Base-by-base conservation (phyloP, 2,329 filamentous ascomycete species). In the Penicillium sp. region DNA sequence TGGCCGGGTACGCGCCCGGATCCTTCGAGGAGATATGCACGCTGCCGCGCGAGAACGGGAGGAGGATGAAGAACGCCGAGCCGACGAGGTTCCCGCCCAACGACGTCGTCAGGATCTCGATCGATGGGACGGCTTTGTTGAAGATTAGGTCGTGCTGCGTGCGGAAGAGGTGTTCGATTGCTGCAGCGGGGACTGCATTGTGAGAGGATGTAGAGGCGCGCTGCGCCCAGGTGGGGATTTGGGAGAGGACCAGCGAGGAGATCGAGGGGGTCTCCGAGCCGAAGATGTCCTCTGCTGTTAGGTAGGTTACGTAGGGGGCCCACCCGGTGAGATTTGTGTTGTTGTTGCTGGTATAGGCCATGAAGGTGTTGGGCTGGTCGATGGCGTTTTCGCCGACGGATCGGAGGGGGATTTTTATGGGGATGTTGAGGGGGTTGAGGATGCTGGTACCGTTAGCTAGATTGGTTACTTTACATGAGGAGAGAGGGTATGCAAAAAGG, bases 341-440 rank as follows among this genome's bases (percentile, higher is more conserved):
- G 13, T 5, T 7, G 29, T 29, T 60, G 13, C 29, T 54, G 19
- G 57, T 30, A 30, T 54, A 59, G n/a, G 26, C 17, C 46, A 61
- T 67, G 0, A 56, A 56, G n/a, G 52, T 72, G 62, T 73, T 73
- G 30, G 71, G 71, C 46, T 82, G 81, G 58, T 84, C 81, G 63
- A 84, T 82, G 54, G 83, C 73, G 64, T 84, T 83, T 48, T 81
- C 78, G 19, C 83, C 83, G 8, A 85, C 80, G 17, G 76, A 78
- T 8, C 78, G 68, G 2, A 75, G 65, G 44, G 71, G 59, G 54
- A 76, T 54, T 30, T 69, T 68, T 9, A 71, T 61, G 5, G 69
- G 47, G 50, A 76, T 74, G 29, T 59, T 62, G 31, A 70, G 64
- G 26, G 67, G 65, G 11, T 66, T 53, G 1, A 77, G 67, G 47